Evolutionary conservation across 2,329 filamentous ascomycete species (phyloP).

Genomic region (Alternaria solani): DNA sequence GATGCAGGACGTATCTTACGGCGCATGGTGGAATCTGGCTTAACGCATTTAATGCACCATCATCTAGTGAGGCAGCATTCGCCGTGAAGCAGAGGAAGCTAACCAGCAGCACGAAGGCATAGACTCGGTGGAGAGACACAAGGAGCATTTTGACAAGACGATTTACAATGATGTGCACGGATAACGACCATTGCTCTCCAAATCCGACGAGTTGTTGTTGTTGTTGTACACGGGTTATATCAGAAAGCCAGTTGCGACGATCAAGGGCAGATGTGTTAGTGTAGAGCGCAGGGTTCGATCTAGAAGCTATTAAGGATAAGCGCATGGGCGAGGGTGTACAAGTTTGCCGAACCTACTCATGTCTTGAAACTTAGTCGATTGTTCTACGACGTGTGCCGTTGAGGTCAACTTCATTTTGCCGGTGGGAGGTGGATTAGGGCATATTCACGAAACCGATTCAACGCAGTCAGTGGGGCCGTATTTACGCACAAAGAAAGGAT

Average conservation of each 20-base stretch:
- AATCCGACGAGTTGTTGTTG: not conserved
- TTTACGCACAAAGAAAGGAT: not conserved
- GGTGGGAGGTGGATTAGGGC: not conserved
- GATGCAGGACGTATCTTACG: not conserved
- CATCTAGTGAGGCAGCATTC: not conserved
- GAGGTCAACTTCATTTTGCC: not conserved
- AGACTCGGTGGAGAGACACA: not conserved
- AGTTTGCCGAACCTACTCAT: not conserved
- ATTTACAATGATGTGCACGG: not conserved
- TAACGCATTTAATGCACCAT: not conserved
- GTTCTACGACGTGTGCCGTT: not conserved
- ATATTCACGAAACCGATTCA: not conserved
- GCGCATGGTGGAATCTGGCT: constrained; percentile 1
- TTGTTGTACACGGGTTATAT: not conserved
- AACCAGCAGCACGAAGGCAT: not conserved
- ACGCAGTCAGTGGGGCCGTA: not conserved
- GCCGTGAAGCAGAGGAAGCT: not conserved
- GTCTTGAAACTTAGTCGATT: not conserved
- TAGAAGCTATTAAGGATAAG: not conserved
- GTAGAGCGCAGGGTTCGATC: not conserved
- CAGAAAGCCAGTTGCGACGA: not conserved
- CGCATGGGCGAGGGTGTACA: not conserved
- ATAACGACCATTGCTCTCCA: not conserved
- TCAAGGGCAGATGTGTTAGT: not conserved
- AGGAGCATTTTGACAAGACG: not conserved